phyloP scores from a whole-genome alignment of 2,329 filamentous ascomycete species.

The Pyricularia grisea region DNA sequence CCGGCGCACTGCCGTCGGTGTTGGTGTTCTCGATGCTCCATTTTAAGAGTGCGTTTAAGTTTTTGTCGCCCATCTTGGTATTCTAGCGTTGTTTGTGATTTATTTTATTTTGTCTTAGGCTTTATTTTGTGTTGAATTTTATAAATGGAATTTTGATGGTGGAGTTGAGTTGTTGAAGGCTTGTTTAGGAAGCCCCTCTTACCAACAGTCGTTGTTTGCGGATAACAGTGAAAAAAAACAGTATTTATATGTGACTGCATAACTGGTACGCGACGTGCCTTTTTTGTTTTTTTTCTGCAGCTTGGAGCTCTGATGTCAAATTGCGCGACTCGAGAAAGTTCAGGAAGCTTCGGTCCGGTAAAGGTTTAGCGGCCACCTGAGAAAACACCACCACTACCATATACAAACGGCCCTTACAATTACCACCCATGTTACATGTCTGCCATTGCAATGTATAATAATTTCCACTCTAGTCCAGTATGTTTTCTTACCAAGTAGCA shows the following conservation, averaged over 20 bases:
- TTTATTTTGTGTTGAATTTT: constrained; percentile 6
- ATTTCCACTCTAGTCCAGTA: background rate
- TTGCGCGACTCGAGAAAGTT: constrained; percentile 21
- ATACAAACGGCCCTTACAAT: background rate
- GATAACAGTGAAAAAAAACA: background rate
- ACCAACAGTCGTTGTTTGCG: too few relatives aligned
- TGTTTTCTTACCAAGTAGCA: background rate
- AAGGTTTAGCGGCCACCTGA: constrained; percentile 13
- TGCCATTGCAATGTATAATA: too few relatives aligned
- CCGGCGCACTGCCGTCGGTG: constrained; percentile 11
- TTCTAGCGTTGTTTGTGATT: constrained; percentile 8
- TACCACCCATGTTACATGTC: too few relatives aligned
- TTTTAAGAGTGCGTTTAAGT: constrained; percentile 25
- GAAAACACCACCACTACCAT: background rate
- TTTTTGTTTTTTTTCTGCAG: background rate
- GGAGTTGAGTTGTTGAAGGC: background rate
- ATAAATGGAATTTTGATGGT: constrained; percentile 1
- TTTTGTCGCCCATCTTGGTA: constrained; percentile 16
- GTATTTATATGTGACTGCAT: background rate
- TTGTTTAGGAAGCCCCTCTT: background rate
- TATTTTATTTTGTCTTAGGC: background rate
- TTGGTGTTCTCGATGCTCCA: constrained; percentile 24
- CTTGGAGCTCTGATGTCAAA: constrained; percentile 2
- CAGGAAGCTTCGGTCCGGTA: constrained; percentile 24
- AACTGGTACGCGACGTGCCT: background rate